phyloP scores from a whole-genome alignment of 495 filamentous ascomycete genomes.

The Parathielavia appendiculata region DNA sequence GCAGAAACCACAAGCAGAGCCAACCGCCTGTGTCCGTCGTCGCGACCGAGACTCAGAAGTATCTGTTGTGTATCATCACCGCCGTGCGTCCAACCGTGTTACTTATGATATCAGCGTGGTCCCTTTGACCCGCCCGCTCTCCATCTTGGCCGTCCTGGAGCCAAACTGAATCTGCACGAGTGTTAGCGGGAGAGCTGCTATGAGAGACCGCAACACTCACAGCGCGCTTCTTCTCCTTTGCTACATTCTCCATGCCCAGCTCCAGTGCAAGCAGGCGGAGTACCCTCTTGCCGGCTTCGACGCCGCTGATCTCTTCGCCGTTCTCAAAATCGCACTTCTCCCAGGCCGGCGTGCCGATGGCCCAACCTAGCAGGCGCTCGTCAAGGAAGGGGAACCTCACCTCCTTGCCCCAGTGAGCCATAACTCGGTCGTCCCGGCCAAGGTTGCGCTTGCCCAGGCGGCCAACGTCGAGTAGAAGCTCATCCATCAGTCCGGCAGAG shows the following conservation, averaged over 20 bases:
- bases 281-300: slow-evolving; percentile 77
- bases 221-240: slow-evolving; percentile 86
- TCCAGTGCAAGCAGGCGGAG: slow-evolving; percentile 72
- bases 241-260: slow-evolving; percentile 63
- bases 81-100: slow-evolving; percentile 25
- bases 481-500: slow-evolving; percentile 66
- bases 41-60: slow-evolving; percentile 50
- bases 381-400: slow-evolving; percentile 90
- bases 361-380: slow-evolving; percentile 78
- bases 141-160: slow-evolving; percentile 80
- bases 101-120: slow-evolving; percentile 48
- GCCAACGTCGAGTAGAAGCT: slow-evolving; percentile 80
- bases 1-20: slow-evolving; percentile 25
- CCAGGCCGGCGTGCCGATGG: slow-evolving; percentile 65
- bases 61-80: slow-evolving; percentile 55
- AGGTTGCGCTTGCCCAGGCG: slow-evolving; percentile 90
- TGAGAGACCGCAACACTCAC: slow-evolving; percentile 34
- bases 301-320: slow-evolving; percentile 33
- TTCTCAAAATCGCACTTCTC: slow-evolving; percentile 78
- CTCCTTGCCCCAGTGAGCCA: slow-evolving; percentile 85
- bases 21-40: slow-evolving; percentile 19
- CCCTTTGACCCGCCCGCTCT: slow-evolving; percentile 64
- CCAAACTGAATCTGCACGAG: slow-evolving; percentile 70
- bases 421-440: slow-evolving; percentile 86
- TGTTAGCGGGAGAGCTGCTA: slow-evolving; percentile 14